A percentile compares a stretch with the other conserved stretches of the same genome.
These are phyloP conservation scores for Pseudognaphalium luteoalbum DNA, from an alignment of 129 eudicot genomes.

Conservation along the genomic window DNA sequence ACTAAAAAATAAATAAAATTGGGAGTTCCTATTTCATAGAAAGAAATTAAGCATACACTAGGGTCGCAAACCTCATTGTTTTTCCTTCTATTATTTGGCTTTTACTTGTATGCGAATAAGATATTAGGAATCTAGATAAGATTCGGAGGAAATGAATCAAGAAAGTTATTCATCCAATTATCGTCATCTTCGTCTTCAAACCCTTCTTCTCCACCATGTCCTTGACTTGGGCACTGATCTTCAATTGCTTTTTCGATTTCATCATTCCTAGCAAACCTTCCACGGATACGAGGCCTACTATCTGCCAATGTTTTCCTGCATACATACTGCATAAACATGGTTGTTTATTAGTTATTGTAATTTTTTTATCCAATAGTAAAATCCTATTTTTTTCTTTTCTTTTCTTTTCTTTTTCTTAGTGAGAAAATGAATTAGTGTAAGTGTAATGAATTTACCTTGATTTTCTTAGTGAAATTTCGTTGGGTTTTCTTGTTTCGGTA, in stretches of 20 bases:
- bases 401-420: no score
- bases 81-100: not conserved
- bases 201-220: conserved; percentile 40
- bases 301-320: conserved; percentile 94
- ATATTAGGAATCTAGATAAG: conserved; percentile 33
- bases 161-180: conserved; percentile 53
- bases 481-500: conserved; percentile 80
- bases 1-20: no score
- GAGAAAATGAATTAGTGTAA: no score
- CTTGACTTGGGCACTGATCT: conserved; percentile 45
- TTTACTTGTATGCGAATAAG: conserved; percentile 20
- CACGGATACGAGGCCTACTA: conserved; percentile 86
- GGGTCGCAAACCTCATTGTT: conserved; percentile 7
- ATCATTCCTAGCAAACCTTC: conserved; percentile 85
- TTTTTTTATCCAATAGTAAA: no score
- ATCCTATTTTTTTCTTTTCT: no score
- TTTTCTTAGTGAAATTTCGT: conserved; percentile 91
- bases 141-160: conserved; percentile 58
- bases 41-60: not conserved
- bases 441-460: conserved; percentile 51
- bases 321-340: conserved; percentile 48
- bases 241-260: conserved; percentile 55
- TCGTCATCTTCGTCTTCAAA: conserved; percentile 53
- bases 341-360: not conserved
- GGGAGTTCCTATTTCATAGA: not conserved